Base-by-base conservation (phyloP, 306 rosid species). In the Vigna unguiculata region DNA sequence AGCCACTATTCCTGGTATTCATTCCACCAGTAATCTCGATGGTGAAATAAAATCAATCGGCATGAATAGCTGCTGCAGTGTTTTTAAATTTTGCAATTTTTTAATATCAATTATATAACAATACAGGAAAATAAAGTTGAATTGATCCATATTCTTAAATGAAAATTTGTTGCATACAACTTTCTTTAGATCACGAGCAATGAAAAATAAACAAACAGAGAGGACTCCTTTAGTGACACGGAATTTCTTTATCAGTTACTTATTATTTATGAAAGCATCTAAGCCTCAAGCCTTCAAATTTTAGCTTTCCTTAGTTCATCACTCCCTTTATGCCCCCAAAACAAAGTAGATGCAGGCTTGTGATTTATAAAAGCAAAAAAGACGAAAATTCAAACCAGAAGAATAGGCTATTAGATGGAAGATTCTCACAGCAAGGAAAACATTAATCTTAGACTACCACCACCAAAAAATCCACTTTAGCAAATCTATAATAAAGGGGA, bases 111-210 rank as follows among this genome's bases (percentile, higher is more conserved):
- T 36, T 61, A 2, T 17, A 38, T 28, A 21, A 21, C 49, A 34
- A 71, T 17, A 11, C 14, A 11, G 48, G 41, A 40, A 45, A 63
- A 52, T 52, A 53, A 47, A 38, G 59, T 34, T 45, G 20, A 45
- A 4, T 2, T 14, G 11, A 58, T 43, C 54, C 14, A 25, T 68
- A 69, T 9, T 32, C 62, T 47, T 46, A 61, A 24, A 79, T 15
- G 48, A 65, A 30, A 74, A 49, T 6, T 24, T 57, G 80, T 36
- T 57, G 57, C 76, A 62, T 21, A 41, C 28, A 55, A 55, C 45
- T 46, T 80, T 16, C 47, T 12, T 19, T n/a, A 34, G 43, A 51
- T 14, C 32, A 17, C 9, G 25, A 17, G 15, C 10, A 47, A 32
- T 12, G 4, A 13, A 46, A 61, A 34, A 52, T 11, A 71, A 32